These are phyloP conservation scores for Ascochyta clinopodiicola DNA, from an alignment of 2,329 filamentous ascomycete genomes.

Conservation along the genomic window DNA sequence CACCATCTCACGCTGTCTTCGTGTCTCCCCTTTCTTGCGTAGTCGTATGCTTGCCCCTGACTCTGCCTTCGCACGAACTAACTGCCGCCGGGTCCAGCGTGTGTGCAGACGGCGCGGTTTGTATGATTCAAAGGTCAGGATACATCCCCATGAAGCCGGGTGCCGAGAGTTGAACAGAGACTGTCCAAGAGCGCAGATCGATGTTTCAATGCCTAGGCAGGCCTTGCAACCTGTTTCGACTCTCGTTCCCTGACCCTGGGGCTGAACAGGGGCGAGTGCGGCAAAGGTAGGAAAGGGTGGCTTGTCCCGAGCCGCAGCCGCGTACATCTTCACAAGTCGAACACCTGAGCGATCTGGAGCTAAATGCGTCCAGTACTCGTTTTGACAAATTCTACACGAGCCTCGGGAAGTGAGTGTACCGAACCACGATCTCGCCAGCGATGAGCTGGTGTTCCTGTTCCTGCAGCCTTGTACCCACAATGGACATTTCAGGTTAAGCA, in stretches of 20 bases:
- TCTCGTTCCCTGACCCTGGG: conserved; percentile 5
- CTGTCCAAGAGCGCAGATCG: conserved; percentile 2
- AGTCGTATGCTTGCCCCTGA: neutral
- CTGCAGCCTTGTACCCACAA: conserved; percentile 6
- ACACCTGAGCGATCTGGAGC: neutral
- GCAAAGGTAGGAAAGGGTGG: neutral
- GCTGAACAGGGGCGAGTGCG: conserved; percentile 4
- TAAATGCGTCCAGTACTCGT: neutral
- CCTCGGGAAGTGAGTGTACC: conserved; percentile 2
- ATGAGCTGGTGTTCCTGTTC: conserved; percentile 1
- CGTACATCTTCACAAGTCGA: neutral
- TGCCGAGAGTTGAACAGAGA: neutral
- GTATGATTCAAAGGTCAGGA: neutral
- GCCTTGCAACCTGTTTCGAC: conserved; percentile 10
- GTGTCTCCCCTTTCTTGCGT: neutral
- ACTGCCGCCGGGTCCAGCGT: neutral
- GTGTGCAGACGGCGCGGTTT: neutral
- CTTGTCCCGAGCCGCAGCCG: conserved; percentile 1
- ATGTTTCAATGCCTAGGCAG: neutral
- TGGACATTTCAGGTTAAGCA: conserved; percentile 4
- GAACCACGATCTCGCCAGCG: conserved; percentile 6
- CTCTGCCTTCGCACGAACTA: neutral
- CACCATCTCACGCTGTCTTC: neutral
- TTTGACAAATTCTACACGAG: conserved; percentile 3
- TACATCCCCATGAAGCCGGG: neutral